Evolutionary conservation across 805 yeast species (phyloP).

Genomic region (Zygoascus flipseniorum): DNA sequence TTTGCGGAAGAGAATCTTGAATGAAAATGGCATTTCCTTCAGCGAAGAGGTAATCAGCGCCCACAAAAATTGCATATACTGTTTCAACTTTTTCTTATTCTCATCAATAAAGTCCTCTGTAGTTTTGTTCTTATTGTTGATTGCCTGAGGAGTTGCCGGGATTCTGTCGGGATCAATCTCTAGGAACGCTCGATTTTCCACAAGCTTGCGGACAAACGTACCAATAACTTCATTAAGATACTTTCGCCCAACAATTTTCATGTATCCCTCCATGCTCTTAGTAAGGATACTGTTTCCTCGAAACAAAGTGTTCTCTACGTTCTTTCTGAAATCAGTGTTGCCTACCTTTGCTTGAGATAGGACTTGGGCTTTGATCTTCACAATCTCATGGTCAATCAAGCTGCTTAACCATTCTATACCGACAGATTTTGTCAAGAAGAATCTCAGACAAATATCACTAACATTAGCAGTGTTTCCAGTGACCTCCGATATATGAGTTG

Average conservation of each 20-base stretch:
- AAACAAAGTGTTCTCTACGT: slow-evolving; percentile 56
- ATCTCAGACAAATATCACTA: slow-evolving; percentile 47
- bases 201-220: slow-evolving; percentile 48
- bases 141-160: slow-evolving; percentile 19
- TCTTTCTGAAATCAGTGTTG: slow-evolving; percentile 3
- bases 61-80: slow-evolving; percentile 59
- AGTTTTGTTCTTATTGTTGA: slow-evolving; percentile 9
- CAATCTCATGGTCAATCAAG: slow-evolving; percentile 58
- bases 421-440: slow-evolving; percentile 60
- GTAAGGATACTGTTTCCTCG: slow-evolving; percentile 82
- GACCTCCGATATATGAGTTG: slow-evolving; percentile 35
- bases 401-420: slow-evolving; percentile 69
- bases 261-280: slow-evolving; percentile 69
- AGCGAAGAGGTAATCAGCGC: slow-evolving; percentile 51
- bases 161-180: slow-evolving; percentile 75
- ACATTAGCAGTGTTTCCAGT: slow-evolving; percentile 16
- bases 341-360: slow-evolving; percentile 1
- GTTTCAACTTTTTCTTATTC: slow-evolving; percentile 42
- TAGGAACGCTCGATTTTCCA: slow-evolving; percentile 44
- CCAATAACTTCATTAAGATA: slow-evolving; percentile 69
- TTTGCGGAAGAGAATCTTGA: slow-evolving; percentile 54
- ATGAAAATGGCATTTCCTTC: slow-evolving; percentile 63
- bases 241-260: slow-evolving; percentile 69
- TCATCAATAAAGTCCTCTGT: slow-evolving; percentile 35
- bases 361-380: slow-evolving; percentile 10